A percentile compares a stretch with the other conserved stretches of the same genome.
Evolutionary conservation across 768 basidiomycete species (phyloP).

Genomic region (Tephrocybe sp.): DNA sequence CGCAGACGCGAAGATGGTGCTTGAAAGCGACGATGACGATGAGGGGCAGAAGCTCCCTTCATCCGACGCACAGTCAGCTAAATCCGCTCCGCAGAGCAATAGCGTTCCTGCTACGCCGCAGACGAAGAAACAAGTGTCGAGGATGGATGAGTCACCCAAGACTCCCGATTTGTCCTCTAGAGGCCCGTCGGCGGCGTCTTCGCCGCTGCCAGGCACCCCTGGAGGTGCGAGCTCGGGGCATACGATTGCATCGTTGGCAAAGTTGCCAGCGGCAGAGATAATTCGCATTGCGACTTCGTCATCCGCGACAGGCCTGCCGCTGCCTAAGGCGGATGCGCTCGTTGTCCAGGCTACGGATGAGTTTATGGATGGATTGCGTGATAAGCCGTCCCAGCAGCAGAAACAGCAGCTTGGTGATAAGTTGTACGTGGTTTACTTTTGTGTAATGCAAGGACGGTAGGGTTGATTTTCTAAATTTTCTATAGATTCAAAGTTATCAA

Average conservation of each 20-base stretch:
- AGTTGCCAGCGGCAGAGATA: conserved; percentile 75
- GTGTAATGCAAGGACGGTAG: not conserved
- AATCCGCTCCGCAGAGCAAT: conserved; percentile 17
- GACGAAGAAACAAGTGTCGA: conserved; percentile 50
- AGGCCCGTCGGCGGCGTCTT: conserved; percentile 70
- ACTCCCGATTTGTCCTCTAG: conserved; percentile 79
- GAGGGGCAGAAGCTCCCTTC: conserved; percentile 27
- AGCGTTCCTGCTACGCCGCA: conserved; percentile 57
- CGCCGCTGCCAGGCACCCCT: conserved; percentile 68
- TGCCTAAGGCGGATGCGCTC: conserved; percentile 70
- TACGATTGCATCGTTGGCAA: conserved; percentile 71
- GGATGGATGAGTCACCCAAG: conserved; percentile 53
- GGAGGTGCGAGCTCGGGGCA: conserved; percentile 38
- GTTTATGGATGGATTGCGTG: conserved; percentile 64
- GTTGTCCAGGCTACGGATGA: conserved; percentile 70
- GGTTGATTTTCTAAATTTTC: not conserved
- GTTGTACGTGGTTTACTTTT: conserved; percentile 39
- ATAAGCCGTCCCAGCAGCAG: conserved; percentile 56
- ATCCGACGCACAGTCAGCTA: conserved; percentile 17
- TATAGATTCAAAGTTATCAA: conserved; percentile 61
- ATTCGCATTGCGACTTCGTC: conserved; percentile 59
- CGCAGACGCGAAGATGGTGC: conserved; percentile 76
- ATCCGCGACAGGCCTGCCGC: conserved; percentile 49
- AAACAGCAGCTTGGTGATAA: conserved; percentile 85
- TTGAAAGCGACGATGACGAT: conserved; percentile 70